phyloP scores from a whole-genome alignment of 2,329 filamentous ascomycete genomes.

The Lomentospora prolificans region DNA sequence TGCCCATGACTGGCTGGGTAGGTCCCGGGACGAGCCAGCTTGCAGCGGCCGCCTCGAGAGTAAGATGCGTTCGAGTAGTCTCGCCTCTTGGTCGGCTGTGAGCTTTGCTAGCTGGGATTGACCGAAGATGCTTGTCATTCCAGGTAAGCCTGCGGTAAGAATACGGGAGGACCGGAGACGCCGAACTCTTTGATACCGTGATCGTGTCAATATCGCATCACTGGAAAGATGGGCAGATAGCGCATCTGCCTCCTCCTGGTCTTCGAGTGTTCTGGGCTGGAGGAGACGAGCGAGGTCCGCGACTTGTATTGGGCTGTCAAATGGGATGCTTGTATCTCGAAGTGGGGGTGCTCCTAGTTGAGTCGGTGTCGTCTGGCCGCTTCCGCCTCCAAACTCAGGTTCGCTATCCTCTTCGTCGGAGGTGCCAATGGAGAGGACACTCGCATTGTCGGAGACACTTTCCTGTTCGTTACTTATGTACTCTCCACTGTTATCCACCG shows the following conservation, averaged over 20 bases:
- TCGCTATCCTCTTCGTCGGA: constrained; percentile 27
- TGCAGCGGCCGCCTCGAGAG: constrained; percentile 34
- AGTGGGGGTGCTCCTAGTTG: constrained; percentile 40
- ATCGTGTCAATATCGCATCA: constrained; percentile 68
- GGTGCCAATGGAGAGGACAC: constrained; percentile 52
- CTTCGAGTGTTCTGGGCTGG: constrained; percentile 66
- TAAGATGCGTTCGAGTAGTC: constrained; percentile 50
- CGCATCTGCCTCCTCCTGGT: constrained; percentile 70
- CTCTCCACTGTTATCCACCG: constrained; percentile 69
- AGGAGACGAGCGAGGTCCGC: constrained; percentile 69
- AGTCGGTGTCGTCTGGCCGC: constrained; percentile 62
- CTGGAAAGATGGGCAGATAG: constrained; percentile 71
- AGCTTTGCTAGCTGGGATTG: constrained; percentile 26
- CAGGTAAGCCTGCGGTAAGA: constrained; percentile 17
- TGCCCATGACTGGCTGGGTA: constrained; percentile 44
- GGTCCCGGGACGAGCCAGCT: not conserved
- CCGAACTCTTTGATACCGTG: constrained; percentile 59
- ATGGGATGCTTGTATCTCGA: constrained; percentile 46
- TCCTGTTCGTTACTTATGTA: constrained; percentile 50
- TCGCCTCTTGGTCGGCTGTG: constrained; percentile 48
- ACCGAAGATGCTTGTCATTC: not conserved
- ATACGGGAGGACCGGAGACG: constrained; percentile 62
- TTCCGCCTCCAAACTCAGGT: constrained; percentile 33
- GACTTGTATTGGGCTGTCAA: constrained; percentile 55
- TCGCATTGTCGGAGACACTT: constrained; percentile 65